Conservation (phyloP, 495 filamentous ascomycete genomes). For the Xylaria bambusicola region DNA sequence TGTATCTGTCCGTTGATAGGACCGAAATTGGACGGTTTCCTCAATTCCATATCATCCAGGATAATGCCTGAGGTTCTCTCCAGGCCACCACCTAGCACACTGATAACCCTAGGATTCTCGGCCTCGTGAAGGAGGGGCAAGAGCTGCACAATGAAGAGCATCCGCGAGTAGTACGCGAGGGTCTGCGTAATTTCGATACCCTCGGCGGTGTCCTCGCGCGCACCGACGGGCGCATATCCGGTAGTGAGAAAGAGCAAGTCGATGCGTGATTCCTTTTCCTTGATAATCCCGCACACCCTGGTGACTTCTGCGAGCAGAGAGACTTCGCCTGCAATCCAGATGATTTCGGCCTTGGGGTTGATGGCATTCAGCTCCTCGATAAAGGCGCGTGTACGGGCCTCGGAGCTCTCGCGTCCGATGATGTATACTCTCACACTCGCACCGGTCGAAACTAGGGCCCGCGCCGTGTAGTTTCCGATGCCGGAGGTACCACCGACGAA, state of each 20-base stretch:
- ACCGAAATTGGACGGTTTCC: conserved; percentile 35
- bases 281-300: conserved; percentile 36
- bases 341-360: conserved; percentile 40
- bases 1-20: conserved; percentile 22
- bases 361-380: conserved; percentile 31
- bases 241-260: conserved; percentile 42
- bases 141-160: conserved; percentile 34
- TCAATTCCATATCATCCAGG: conserved; percentile 38
- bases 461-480: conserved; percentile 38
- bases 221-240: conserved; percentile 40
- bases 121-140: conserved; percentile 33
- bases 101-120: conserved; percentile 33
- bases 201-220: conserved; percentile 33
- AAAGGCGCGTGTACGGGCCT: conserved; percentile 28
- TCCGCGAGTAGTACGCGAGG: conserved; percentile 40
- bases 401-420: conserved; percentile 37
- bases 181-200: conserved; percentile 29
- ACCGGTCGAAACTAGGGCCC: conserved; percentile 30
- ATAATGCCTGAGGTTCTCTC: conserved; percentile 26
- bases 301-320: conserved; percentile 38
- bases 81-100: conserved; percentile 35
- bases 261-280: conserved; percentile 30
- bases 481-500: conserved; percentile 44
- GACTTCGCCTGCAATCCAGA: conserved; percentile 40
- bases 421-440: conserved; percentile 33